Base-by-base conservation (phyloP, 164 flowering plant species). In the Chimonanthus praecox region DNA sequence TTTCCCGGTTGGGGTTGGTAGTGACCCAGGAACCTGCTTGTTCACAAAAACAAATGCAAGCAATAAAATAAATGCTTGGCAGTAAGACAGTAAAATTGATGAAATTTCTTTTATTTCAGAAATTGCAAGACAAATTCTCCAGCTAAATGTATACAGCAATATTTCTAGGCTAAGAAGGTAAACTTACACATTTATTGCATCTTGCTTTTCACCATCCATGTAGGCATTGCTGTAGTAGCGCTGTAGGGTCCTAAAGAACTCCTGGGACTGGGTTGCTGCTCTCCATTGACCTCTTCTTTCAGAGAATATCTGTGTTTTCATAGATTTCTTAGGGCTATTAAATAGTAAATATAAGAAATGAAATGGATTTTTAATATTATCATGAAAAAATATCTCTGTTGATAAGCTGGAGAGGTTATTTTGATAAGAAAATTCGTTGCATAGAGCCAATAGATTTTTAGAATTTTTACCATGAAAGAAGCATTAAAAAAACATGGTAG, bases 251-350 rank as follows among this genome's bases (percentile, higher is more conserved):
- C 95, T 85, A 54, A 94, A 83, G 67, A 96, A 83, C 70, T 96
- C 99, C 76, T 94, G 95, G 45, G 97, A 90, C 67, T 89, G 97
- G 16, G 89, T 88, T 60, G 97, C 92, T 46, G 95, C 90, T 81
- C 84, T 94, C 97, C 97, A 92, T 64, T 94, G 97, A 75, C 99
- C 99, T 80, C 97, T 87, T 81, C 86, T 87, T 80, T 89, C 87
- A 44, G 89, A 91, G 78, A 94, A 94, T 81, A 93, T 91, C 99
- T 93, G 83, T 33, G 33, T 33, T 33, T 33, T 33, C 11, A 54
- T 15, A 54, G n/a, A 54, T 54, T 11, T 7, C 11, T 54, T 4
- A 13, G 60, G 8, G 60, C 60, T 10, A 54, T 54, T 11, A 54
- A n/a, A 11, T 54, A 54, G 11, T n/a, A 13, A 54, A 54, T 13